Percentiles rank a stretch among this genome's conserved stretches.
Conservation (phyloP, 2,329 filamentous ascomycete species). For the Davidsoniella neocaledoniae region DNA sequence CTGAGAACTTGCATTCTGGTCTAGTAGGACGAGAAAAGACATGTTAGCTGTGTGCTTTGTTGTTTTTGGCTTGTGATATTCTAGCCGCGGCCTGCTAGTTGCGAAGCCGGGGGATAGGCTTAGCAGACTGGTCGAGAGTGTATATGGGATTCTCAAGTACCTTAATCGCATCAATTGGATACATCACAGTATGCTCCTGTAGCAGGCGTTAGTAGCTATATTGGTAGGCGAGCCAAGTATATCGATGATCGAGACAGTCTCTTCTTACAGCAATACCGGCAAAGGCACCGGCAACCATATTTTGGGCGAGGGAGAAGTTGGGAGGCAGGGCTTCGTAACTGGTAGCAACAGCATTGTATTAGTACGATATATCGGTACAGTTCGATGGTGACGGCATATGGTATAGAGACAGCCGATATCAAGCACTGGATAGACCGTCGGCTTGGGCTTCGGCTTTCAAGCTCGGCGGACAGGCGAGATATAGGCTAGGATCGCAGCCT, state of each 20-base stretch:
- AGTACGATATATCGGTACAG: background rate
- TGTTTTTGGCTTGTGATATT: background rate
- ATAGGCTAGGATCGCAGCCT: background rate
- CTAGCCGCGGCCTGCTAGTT: background rate
- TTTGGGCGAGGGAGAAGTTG: conserved; percentile 84
- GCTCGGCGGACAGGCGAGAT: background rate
- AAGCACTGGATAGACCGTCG: background rate
- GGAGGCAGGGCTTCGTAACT: conserved; percentile 87
- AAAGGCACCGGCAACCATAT: conserved; percentile 49
- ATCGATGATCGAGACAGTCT: background rate
- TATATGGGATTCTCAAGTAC: conserved; percentile 28
- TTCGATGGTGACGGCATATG: background rate
- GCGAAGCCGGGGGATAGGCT: background rate
- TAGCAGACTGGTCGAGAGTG: background rate
- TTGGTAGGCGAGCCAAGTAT: conserved; percentile 3
- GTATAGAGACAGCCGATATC: background rate
- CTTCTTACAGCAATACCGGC: conserved; percentile 42
- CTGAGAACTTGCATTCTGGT: conserved; percentile 97
- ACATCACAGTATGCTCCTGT: conserved; percentile 97
- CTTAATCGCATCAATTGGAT: conserved; percentile 95
- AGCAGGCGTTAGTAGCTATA: background rate
- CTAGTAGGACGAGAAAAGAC: conserved; percentile 27
- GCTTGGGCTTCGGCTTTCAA: background rate
- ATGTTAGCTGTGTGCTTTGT: background rate
- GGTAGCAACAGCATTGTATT: background rate